Evolutionary conservation across 2,329 filamentous ascomycete species (phyloP).

Genomic region (Ophiocordyceps unilateralis): DNA sequence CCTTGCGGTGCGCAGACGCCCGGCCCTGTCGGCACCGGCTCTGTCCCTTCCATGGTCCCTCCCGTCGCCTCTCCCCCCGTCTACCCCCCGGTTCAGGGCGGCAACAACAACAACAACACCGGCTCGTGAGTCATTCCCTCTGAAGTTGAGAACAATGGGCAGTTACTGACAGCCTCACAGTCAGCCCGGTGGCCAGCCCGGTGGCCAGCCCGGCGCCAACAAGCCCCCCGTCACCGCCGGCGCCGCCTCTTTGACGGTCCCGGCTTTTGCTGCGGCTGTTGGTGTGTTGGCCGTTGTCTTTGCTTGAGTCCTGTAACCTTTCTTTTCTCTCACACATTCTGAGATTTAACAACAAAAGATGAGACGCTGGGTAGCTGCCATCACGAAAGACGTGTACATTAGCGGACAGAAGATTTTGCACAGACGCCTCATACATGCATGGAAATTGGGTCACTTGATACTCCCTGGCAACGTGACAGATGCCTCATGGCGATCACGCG

Average conservation of each 20-base stretch:
- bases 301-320: constrained; percentile 24
- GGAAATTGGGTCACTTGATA: no score
- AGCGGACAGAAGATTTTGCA: not conserved
- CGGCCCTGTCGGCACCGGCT: not conserved
- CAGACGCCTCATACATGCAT: no score
- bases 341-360: not conserved
- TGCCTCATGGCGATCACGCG: no score
- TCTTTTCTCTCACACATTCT: not conserved
- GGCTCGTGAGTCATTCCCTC: not conserved
- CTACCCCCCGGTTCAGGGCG: constrained; percentile 18
- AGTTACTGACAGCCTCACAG: constrained; percentile 1
- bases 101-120: constrained; percentile 13
- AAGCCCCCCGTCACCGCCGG: constrained; percentile 28
- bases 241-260: constrained; percentile 35
- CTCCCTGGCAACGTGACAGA: no score
- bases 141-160: not conserved
- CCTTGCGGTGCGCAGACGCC: constrained; percentile 20
- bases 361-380: not conserved
- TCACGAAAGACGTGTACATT: not conserved
- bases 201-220: not conserved
- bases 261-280: constrained; percentile 33
- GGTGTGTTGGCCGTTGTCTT: constrained; percentile 38
- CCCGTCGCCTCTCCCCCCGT: constrained; percentile 21
- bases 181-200: constrained; percentile 8
- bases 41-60: constrained; percentile 19